A percentile compares a stretch with the other conserved stretches of the same genome.
Evolutionary conservation across 208 protist genomes (phyloP).

Genomic region (Trypanosoma melophagium): DNA sequence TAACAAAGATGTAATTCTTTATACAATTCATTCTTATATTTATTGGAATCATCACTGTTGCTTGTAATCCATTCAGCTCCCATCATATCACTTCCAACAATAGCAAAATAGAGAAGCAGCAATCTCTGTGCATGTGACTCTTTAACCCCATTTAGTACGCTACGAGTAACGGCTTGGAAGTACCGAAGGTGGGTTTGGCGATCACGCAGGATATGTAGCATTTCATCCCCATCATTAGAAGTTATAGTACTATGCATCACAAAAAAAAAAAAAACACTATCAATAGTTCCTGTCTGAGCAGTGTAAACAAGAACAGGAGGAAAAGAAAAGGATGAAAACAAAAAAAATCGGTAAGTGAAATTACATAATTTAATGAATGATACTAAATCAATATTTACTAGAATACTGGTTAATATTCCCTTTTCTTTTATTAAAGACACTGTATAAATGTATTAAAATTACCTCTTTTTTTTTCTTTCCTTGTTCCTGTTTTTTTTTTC

Average conservation of each 20-base stretch:
- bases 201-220: not conserved
- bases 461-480: not conserved
- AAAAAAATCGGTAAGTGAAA: not conserved
- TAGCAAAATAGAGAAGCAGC: conserved; percentile 25
- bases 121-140: conserved; percentile 26
- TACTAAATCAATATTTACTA: not conserved
- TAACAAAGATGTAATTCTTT: conserved; percentile 25
- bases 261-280: conserved; percentile 5
- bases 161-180: not conserved
- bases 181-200: conserved; percentile 6
- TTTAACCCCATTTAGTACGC: not conserved
- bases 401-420: no score
- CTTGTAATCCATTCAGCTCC: conserved; percentile 20
- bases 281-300: not conserved
- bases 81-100: conserved; percentile 25
- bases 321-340: not conserved
- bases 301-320: not conserved
- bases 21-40: conserved; percentile 7
- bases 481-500: not conserved
- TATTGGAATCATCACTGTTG: not conserved
- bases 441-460: conserved; percentile 2
- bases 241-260: not conserved
- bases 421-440: no score
- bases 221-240: conserved; percentile 1
- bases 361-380: not conserved